phyloP scores from a whole-genome alignment of 2,329 filamentous ascomycete genomes.

The Blastomyces percursus region DNA sequence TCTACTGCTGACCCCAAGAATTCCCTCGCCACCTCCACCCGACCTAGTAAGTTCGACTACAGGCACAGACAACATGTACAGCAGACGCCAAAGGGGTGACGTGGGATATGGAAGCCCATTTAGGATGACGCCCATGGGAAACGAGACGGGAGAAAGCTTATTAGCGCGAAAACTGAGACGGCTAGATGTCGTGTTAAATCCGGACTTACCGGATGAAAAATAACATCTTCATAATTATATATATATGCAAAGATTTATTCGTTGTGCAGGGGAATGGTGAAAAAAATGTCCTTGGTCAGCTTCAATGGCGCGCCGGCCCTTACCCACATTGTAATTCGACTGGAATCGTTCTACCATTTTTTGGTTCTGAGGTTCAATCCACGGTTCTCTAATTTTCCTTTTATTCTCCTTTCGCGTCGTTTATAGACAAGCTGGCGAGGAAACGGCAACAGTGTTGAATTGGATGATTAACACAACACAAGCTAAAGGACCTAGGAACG shows the following conservation, averaged over 20 bases:
- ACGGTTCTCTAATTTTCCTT: background rate
- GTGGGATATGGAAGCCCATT: conserved; percentile 50
- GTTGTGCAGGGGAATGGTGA: background rate
- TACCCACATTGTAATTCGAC: background rate
- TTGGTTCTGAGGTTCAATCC: background rate
- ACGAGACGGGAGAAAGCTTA: conserved; percentile 50
- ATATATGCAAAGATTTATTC: background rate
- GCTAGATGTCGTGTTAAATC: conserved; percentile 38
- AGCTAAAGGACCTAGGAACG: background rate
- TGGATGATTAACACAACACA: background rate
- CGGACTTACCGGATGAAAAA: background rate
- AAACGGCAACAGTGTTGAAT: background rate
- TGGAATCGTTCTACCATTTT: background rate
- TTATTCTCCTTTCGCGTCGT: background rate
- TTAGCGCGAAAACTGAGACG: conserved; percentile 58
- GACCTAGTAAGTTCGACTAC: conserved; percentile 9
- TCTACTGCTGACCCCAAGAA: conserved; percentile 9
- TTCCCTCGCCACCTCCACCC: background rate
- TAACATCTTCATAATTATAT: background rate
- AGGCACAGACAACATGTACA: conserved; percentile 41
- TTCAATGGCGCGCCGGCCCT: background rate
- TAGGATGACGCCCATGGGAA: conserved; percentile 25
- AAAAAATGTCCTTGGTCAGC: background rate
- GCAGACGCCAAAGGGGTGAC: conserved; percentile 58
- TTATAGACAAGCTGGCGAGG: background rate